Evolutionary conservation across 2,329 filamentous ascomycete species (phyloP), one percentile per base, ranked within the genome.

Genomic region (Aquanectria penicillioides): DNA sequence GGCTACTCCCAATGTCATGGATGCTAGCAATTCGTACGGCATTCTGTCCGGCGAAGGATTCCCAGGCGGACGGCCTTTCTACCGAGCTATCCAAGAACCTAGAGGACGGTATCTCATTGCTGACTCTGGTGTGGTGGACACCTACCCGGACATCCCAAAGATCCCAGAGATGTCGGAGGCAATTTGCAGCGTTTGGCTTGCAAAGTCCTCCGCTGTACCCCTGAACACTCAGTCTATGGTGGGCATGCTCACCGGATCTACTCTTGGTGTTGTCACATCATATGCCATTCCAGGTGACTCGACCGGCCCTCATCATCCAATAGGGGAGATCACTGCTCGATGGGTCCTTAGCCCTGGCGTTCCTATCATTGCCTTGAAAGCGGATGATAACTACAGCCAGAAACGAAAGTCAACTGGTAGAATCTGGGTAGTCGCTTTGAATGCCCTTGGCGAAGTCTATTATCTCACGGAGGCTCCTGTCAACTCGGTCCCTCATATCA

Each of bases 301-400:
- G 4, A 78, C 86, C 20, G 86, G 89, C 47, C 82, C 86, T 51
- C 84, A 89, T 55, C 86, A 89, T 63, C 81, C 83, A 31, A 86
- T 87, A 34, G 93, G 93, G 4, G 90, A 96, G 69, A 84, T 95
- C 64, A 97, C 92, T 33, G 91, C 92, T 28, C 91, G 90, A 65
- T 98, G 94, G 94, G 88, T 92, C 9, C 81, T 98, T 11, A 93
- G 93, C 70, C 95, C 95, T 3, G 95, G 95, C 34, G 93, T 98
- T 3, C 95, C 95, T 0, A 95, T 99, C 61, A 85, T 97, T 51
- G 86, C 88, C 1, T 87, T 99, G 59, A 86, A 86, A 38, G 86
- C 97, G 6, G 95, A 99, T 69, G 93, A 97, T 23, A 87, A 87
- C 49, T 95, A 93, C 74, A 94, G 84, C 44, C 75, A 83, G 22